These are phyloP conservation scores for Chloris gayana DNA, from an alignment of 176 grass and related monocot genomes.

Conservation along the genomic window DNA sequence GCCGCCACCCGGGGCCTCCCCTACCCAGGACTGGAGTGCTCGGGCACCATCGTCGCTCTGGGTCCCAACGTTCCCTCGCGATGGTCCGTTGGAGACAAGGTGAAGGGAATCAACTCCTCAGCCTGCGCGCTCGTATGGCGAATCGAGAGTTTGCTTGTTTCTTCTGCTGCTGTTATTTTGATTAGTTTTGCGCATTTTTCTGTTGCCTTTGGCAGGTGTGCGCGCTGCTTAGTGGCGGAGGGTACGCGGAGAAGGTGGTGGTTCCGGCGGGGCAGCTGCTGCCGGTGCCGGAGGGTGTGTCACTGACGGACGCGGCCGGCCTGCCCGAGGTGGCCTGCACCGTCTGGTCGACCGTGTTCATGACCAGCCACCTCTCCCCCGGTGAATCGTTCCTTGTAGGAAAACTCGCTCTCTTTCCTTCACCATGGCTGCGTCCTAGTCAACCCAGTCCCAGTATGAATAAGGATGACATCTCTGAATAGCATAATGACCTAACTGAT, in stretches of 20 bases:
- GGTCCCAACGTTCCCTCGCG: slow-evolving; percentile 38
- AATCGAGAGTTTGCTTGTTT: background rate
- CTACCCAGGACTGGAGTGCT: slow-evolving; percentile 84
- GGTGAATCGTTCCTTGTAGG: slow-evolving; percentile 85
- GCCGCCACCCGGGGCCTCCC: slow-evolving; percentile 58
- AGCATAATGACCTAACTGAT: background rate
- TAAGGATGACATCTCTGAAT: background rate
- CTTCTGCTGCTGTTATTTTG: background rate
- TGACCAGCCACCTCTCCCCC: slow-evolving; percentile 76
- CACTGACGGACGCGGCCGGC: slow-evolving; percentile 66
- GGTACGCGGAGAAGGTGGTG: slow-evolving; percentile 88
- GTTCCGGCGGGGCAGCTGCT: slow-evolving; percentile 74
- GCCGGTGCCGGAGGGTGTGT: slow-evolving; percentile 67
- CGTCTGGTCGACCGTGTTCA: slow-evolving; percentile 91
- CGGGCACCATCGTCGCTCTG: slow-evolving; percentile 72
- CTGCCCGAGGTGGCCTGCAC: slow-evolving; percentile 85
- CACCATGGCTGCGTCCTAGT: background rate
- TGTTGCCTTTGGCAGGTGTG: slow-evolving; percentile 56
- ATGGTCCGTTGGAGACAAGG: slow-evolving; percentile 71
- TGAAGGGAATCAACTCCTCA: background rate
- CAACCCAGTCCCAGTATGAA: background rate
- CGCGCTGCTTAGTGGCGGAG: slow-evolving; percentile 68
- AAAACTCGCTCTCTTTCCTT: background rate
- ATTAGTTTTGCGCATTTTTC: background rate
- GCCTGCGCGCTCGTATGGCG: background rate